Percentiles rank a stretch among this genome's conserved stretches.
Conservation (phyloP, 2,329 filamentous ascomycete species). For the Aaosphaeria pasadenensis region DNA sequence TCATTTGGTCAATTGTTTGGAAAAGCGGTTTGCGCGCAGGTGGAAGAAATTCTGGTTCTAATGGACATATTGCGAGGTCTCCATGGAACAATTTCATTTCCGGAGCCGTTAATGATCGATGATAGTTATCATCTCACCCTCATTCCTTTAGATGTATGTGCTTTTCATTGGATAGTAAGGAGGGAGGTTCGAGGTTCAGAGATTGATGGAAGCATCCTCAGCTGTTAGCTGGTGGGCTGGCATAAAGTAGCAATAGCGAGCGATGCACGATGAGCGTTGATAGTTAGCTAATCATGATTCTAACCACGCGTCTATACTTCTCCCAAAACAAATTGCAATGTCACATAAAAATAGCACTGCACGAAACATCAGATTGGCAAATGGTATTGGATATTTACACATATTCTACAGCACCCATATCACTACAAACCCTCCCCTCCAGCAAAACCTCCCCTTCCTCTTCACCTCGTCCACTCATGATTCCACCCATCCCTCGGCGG, state of each 20-base stretch:
- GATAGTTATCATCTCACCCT: constrained; percentile 27
- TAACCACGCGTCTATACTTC: too few relatives aligned
- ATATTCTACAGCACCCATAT: background rate
- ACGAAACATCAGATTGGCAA: too few relatives aligned
- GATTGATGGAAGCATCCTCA: background rate
- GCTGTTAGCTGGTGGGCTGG: background rate
- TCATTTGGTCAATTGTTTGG: constrained; percentile 1
- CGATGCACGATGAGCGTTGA: background rate
- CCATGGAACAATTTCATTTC: constrained; percentile 1
- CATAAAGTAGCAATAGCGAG: background rate
- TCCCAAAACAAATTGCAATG: too few relatives aligned
- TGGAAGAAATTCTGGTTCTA: constrained; percentile 12
- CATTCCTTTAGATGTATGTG: constrained; percentile 10
- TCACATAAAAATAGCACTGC: too few relatives aligned
- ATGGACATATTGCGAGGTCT: constrained; percentile 20
- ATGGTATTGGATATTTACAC: background rate
- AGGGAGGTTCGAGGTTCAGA: background rate
- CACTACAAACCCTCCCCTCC: background rate
- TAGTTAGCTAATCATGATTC: background rate
- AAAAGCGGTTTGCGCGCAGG: background rate
- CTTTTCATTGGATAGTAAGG: background rate
- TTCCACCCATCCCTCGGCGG: constrained; percentile 84
- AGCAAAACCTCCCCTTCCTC: background rate
- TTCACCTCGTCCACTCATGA: constrained; percentile 75
- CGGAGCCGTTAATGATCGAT: constrained; percentile 14